Conservation (phyloP, 169 alveolate species). For the Cryptosporidium tyzzeri region DNA sequence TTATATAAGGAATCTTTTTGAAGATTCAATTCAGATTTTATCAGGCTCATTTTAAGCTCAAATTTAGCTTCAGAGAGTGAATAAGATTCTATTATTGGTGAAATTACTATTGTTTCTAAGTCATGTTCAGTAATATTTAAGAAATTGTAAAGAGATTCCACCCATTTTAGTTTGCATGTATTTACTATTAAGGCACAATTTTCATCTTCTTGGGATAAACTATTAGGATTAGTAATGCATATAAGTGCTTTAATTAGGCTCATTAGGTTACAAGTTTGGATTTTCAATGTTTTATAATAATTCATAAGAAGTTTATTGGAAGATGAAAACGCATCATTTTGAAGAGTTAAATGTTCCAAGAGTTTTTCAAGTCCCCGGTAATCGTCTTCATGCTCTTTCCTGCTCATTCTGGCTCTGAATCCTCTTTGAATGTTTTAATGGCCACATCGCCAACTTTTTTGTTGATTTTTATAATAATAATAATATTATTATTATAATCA, state of each 20-base stretch:
- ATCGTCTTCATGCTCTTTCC: neutral
- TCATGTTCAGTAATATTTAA: constrained; percentile 54
- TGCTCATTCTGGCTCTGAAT: constrained; percentile 15
- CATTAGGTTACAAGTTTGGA: constrained; percentile 30
- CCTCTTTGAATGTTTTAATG: neutral
- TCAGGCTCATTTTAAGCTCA: constrained; percentile 44
- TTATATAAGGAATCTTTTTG: neutral
- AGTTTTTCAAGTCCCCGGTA: constrained; percentile 16
- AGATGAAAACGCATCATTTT: constrained; percentile 74
- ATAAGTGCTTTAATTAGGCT: constrained; percentile 16
- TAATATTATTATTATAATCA: neutral
- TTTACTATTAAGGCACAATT: neutral
- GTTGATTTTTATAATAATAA: neutral
- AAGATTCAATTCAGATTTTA: constrained; percentile 6
- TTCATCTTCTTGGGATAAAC: neutral
- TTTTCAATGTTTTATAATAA: constrained; percentile 16
- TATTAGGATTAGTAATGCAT: constrained; percentile 29
- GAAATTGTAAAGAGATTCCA: constrained; percentile 42
- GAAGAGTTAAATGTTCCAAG: constrained; percentile 63
- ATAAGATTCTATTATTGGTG: constrained; percentile 8
- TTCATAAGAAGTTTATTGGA: constrained; percentile 56
- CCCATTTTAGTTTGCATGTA: constrained; percentile 49
- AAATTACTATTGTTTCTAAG: constrained; percentile 24
- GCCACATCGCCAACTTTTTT: neutral
- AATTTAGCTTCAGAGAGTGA: constrained; percentile 27